Base-by-base conservation (phyloP, 257 asterid species). In the Rauvolfia tetraphylla region DNA sequence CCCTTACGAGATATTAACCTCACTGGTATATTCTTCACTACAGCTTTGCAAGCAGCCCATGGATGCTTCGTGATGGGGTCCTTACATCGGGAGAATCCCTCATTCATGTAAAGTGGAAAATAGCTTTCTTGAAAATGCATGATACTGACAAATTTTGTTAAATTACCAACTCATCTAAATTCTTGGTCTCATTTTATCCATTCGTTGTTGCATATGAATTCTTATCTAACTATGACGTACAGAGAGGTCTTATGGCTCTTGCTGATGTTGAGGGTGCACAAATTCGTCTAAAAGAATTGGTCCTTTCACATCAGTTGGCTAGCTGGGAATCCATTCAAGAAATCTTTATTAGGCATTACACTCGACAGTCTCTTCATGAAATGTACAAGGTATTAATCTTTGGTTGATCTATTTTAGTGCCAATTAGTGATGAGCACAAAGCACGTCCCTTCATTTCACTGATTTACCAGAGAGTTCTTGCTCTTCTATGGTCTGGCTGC, bases 181-280 rank as follows among this genome's bases (percentile, higher is more conserved):
- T 49, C 34, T 67, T 68, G n/a, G 57, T 67, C 44, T 9, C 68
- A 70, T 10, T 42, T 65, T 73, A 39, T 76, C 76, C 38, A 6
- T 70, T 36, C 58, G 10, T 65, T 51, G 46, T 72, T 39, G 54
- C 61, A 11, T 41, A 36, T 20, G 18, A 53, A 25, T 62, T 57
- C 31, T 62, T 54, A 65, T 41, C n/a, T 58, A 63, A 48, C 63
- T n/a, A 27, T 17, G 46, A 72, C 20, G 34, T 81, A 76, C 83
- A 95, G 98, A 91, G 97, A 81, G 99, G 98, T 80, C 93, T 95
- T 74, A 91, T 92, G 96, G 97, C 99, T 73, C 94, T 95, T 83
- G 99, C 99, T 72, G 98, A 95, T 84, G 96, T 95, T 13, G 99
- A 95, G 90, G 98, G 99, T 71, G 99, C 97, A 53, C 87, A 95